Evolutionary conservation across 768 basidiomycete species (phyloP).

Genomic region (Naganishia onofrii): DNA sequence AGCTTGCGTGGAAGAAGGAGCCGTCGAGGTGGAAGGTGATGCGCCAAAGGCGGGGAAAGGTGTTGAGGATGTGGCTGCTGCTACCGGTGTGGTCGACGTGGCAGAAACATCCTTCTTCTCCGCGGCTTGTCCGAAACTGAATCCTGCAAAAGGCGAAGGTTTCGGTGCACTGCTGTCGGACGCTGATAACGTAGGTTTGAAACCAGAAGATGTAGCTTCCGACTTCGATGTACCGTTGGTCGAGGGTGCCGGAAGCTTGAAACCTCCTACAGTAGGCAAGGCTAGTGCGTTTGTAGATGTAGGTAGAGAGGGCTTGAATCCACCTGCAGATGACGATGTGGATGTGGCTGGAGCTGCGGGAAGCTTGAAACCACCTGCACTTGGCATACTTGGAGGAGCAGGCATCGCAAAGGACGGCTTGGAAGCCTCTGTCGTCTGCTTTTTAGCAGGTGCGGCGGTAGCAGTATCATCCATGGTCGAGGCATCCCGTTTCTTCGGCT

Average conservation of each 20-base stretch:
- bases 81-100: not conserved
- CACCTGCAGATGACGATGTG: constrained; percentile 6
- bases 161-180: constrained; percentile 3
- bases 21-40: not conserved
- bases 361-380: constrained; percentile 17
- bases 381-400: constrained; percentile 16
- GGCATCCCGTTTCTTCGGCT: constrained; percentile 4
- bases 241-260: constrained; percentile 3
- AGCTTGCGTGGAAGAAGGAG: not conserved
- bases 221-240: not conserved
- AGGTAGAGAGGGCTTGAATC: constrained; percentile 26
- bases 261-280: constrained; percentile 11
- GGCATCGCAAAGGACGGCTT: constrained; percentile 16
- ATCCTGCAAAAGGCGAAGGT: constrained; percentile 18
- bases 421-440: not conserved
- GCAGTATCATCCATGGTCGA: not conserved
- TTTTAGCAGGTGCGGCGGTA: not conserved
- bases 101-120: constrained; percentile 15
- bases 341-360: constrained; percentile 6
- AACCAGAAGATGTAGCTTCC: not conserved
- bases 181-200: constrained; percentile 16
- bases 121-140: constrained; percentile 1
- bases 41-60: constrained; percentile 12
- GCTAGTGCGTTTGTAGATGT: not conserved
- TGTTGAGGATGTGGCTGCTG: not conserved